Percentiles rank a stretch among this genome's conserved stretches.
These are phyloP conservation scores for Paramecium sexaurelia DNA, from an alignment of 73 alveolate species.

Conservation along the genomic window DNA sequence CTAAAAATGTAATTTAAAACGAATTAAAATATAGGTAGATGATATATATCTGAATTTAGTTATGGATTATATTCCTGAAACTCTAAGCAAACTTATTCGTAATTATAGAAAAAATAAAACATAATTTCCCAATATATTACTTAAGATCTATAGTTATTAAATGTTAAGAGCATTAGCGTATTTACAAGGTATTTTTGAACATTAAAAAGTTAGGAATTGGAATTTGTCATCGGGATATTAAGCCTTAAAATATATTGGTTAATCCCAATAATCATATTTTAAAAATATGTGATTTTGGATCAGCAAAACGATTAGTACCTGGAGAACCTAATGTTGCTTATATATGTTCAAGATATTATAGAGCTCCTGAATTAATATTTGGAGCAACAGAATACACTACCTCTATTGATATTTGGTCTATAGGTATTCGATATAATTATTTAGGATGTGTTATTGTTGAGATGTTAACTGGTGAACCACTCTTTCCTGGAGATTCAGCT, in stretches of 20 bases:
- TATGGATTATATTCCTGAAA: slow-evolving; percentile 92
- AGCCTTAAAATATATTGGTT: slow-evolving; percentile 84
- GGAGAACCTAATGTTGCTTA: slow-evolving; percentile 91
- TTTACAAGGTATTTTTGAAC: slow-evolving; percentile 64
- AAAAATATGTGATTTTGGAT: slow-evolving; percentile 90
- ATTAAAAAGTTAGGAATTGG: slow-evolving; percentile 70
- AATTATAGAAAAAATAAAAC: slow-evolving; percentile 79
- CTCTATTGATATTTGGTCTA: slow-evolving; percentile 92
- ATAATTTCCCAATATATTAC: slow-evolving; percentile 80
- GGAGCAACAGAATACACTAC: slow-evolving; percentile 83
- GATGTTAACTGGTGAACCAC: slow-evolving; percentile 83
- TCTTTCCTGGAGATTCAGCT: slow-evolving; percentile 92
- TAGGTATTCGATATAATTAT: slow-evolving; percentile 32
- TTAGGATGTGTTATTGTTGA: slow-evolving; percentile 96
- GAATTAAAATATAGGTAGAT: slow-evolving; percentile 66
- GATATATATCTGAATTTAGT: slow-evolving; percentile 89
- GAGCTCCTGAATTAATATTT: slow-evolving; percentile 87
- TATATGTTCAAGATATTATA: slow-evolving; percentile 79
- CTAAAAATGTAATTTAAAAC: slow-evolving; percentile 69
- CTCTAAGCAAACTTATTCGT: slow-evolving; percentile 81
- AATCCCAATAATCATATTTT: slow-evolving; percentile 77
- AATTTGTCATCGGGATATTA: slow-evolving; percentile 86
- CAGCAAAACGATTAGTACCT: slow-evolving; percentile 75
- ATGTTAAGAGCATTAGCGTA: slow-evolving; percentile 90
- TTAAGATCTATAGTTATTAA: slow-evolving; percentile 91